Evolutionary conservation across 192 early-diverging fungal genomes (phyloP).

Genomic region (Rhizoclosmatium sp.): DNA sequence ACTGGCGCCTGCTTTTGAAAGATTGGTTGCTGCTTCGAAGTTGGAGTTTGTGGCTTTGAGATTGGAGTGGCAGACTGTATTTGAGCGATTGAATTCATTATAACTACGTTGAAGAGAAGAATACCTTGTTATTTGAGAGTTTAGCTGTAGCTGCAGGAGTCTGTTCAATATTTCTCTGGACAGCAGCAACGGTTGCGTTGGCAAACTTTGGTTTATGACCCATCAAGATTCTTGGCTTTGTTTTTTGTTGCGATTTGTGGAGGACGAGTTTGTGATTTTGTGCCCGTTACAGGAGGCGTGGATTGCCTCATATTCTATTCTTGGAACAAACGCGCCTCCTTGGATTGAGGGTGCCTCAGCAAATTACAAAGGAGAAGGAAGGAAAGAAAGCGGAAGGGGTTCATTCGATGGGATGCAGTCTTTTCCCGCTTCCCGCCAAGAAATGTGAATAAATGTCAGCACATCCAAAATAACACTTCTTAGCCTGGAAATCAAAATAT

Average conservation of each 20-base stretch:
- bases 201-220: constrained; percentile 4
- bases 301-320: neutral
- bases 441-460: no score
- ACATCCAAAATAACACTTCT: no score
- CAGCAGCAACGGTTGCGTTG: constrained; percentile 24
- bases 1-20: neutral
- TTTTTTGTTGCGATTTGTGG: neutral
- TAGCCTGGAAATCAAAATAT: no score
- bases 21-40: neutral
- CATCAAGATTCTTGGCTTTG: neutral
- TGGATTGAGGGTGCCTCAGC: neutral
- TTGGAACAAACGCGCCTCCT: constrained; percentile 2
- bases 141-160: constrained; percentile 5
- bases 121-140: constrained; percentile 11
- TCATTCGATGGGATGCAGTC: no score
- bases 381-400: no score
- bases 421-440: no score
- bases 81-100: neutral
- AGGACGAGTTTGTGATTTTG: neutral
- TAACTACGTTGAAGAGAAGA: neutral
- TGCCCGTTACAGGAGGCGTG: neutral
- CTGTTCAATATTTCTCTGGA: constrained; percentile 19
- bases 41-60: neutral
- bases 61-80: neutral
- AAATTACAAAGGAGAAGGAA: no score